Evolutionary conservation across 1,284 basidiomycete species (phyloP).

Genomic region (Termitomyces sp.): DNA sequence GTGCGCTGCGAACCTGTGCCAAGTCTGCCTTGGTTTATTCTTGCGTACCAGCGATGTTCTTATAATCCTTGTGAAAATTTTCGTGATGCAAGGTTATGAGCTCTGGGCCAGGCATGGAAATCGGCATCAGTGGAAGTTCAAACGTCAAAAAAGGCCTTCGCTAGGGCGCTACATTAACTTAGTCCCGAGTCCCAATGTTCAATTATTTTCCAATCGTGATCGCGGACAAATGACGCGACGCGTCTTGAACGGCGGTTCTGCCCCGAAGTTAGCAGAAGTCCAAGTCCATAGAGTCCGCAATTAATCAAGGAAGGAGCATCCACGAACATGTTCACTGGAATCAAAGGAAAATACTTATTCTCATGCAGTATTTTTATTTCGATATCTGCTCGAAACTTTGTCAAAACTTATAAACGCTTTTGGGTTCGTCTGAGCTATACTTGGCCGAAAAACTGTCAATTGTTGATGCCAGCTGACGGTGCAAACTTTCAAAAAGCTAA

Average conservation of each 20-base stretch:
- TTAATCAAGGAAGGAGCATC: too few relatives aligned
- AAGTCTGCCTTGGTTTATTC: constrained; percentile 8
- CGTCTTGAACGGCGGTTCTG: neutral
- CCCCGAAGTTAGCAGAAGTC: neutral
- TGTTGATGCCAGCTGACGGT: neutral
- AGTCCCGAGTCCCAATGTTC: too few relatives aligned
- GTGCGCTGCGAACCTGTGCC: neutral
- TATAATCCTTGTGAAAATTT: constrained; percentile 7
- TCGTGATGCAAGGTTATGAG: constrained; percentile 3
- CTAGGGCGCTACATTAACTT: too few relatives aligned
- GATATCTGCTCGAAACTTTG: too few relatives aligned
- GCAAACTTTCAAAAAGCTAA: neutral
- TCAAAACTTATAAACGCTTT: too few relatives aligned
- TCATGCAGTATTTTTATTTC: too few relatives aligned
- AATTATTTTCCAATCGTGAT: neutral
- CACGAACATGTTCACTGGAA: too few relatives aligned
- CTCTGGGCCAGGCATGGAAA: neutral
- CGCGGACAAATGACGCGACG: neutral
- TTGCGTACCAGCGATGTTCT: constrained; percentile 2
- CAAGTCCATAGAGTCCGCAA: too few relatives aligned
- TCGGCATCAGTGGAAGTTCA: neutral
- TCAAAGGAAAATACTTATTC: too few relatives aligned
- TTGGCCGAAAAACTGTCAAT: neutral
- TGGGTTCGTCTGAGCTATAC: too few relatives aligned
- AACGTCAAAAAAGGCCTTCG: too few relatives aligned